Base-by-base conservation (phyloP, 768 basidiomycete genomes). In the Tephrocybe sp. region DNA sequence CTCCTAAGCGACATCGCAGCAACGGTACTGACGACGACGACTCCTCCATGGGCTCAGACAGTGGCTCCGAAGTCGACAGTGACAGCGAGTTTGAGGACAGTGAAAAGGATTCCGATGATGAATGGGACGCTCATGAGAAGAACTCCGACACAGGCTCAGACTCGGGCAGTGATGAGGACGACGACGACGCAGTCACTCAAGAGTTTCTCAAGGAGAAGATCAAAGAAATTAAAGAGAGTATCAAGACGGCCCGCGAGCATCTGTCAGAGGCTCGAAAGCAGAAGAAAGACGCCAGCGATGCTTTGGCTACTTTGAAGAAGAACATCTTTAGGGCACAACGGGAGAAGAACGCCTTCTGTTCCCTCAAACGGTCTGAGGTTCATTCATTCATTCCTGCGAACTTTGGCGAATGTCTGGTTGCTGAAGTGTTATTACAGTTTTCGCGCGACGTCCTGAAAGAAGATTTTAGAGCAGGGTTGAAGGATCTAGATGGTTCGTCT, bases 281-380 rank as follows among this genome's bases (percentile, higher is more conserved):
- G 35, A 72, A 64, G 55, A 73, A 74, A 45, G 67, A 67, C 9
- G 67, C 68, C 9, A 39, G 28, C 12, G 66, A 74, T 47, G 49
- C 57, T 21, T 54, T 73, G 19, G 66, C 72, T 1, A 63, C 61
- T 9, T 49, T 74, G 13, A 68, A 73, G 55, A 76, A 77, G 53
- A 73, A 73, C 56, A 65, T 70, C 15, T 67, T 71, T 3, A 65
- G 63, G 26, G 74, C 72, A 24, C 79, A 80, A 56, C 81, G 76
- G 54, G 77, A 79, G 49, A 84, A 84, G 68, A 84, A 84, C 52
- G 79, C 74, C 0, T 82, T 80, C 57, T 85, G 83, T 55, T 80
- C 82, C 0, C 56, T 76, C 48, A 81, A 77, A 60, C 72, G 82
- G 5, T 80, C 79, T 2, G 78, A 80, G 66, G 81, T 80, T 39